A percentile compares a stretch with the other conserved stretches of the same genome.
Conservation (phyloP, 2,329 filamentous ascomycete species). For the Metarhizium robertsii region DNA sequence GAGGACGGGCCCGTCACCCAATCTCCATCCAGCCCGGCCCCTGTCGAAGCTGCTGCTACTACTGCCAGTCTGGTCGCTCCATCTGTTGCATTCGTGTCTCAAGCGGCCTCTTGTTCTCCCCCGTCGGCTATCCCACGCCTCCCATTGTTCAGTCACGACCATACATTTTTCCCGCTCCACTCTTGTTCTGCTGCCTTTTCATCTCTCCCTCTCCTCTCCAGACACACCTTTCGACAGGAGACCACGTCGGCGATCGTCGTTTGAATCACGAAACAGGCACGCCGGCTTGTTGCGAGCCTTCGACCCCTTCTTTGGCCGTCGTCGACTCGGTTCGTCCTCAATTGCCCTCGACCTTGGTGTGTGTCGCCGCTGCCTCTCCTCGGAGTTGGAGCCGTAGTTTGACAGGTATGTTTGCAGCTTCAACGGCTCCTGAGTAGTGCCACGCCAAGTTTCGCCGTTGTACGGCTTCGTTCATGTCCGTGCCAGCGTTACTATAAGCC, state of each 20-base stretch:
- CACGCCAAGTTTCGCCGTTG: not conserved
- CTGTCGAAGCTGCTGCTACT: too few relatives aligned
- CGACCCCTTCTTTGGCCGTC: not conserved
- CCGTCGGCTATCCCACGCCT: not conserved
- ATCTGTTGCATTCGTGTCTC: not conserved
- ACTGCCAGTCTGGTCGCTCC: too few relatives aligned
- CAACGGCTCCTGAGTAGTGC: not conserved
- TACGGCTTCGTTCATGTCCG: not conserved
- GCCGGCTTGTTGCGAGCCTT: not conserved
- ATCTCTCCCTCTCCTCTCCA: not conserved
- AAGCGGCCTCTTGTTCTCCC: not conserved
- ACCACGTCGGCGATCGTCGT: not conserved
- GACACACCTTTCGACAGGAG: not conserved
- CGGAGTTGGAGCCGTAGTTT: not conserved
- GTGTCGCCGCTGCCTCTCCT: not conserved
- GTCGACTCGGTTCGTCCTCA: not conserved
- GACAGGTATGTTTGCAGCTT: not conserved
- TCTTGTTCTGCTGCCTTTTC: slow-evolving; percentile 1
- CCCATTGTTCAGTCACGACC: not conserved
- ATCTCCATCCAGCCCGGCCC: too few relatives aligned
- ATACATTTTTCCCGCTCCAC: not conserved
- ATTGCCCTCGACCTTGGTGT: not conserved
- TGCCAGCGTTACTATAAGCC: slow-evolving; percentile 1
- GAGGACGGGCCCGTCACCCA: too few relatives aligned
- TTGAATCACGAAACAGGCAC: not conserved